These are phyloP conservation scores for Nigrospora sphaerica DNA, from an alignment of 2,329 filamentous ascomycete genomes.

Conservation along the genomic window DNA sequence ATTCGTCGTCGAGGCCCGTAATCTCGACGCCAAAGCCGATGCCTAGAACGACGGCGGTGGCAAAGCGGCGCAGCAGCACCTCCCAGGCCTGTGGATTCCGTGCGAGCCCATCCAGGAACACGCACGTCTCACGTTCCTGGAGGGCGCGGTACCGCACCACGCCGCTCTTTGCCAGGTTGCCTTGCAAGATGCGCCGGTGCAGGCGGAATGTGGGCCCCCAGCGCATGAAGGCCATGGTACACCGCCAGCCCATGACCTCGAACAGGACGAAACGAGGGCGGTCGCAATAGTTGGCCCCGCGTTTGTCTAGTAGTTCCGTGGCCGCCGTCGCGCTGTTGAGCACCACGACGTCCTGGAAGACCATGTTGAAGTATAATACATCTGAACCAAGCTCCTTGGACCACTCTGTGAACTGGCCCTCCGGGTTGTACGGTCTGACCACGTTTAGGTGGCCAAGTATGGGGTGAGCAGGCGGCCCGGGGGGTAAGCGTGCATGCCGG, in stretches of 20 bases:
- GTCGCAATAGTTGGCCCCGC: slow-evolving; percentile 36
- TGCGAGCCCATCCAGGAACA: too few species aligned
- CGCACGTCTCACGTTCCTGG: too few species aligned
- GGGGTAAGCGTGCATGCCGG: slow-evolving; percentile 3
- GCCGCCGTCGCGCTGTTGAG: slow-evolving; percentile 35
- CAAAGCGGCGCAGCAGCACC: too few species aligned
- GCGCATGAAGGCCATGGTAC: slow-evolving; percentile 36
- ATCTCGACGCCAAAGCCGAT: too few species aligned
- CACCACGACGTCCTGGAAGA: slow-evolving; percentile 30
- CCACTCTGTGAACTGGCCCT: slow-evolving; percentile 7
- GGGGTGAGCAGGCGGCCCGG: slow-evolving; percentile 10
- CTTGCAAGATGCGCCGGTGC: slow-evolving; percentile 35
- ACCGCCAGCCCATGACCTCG: slow-evolving; percentile 35
- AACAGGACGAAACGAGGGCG: slow-evolving; percentile 32
- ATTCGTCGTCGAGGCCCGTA: too few species aligned
- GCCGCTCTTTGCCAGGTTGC: too few species aligned
- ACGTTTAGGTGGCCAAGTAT: slow-evolving; percentile 13
- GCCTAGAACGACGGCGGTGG: too few species aligned
- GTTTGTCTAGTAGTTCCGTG: slow-evolving; percentile 35
- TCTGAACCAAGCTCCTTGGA: slow-evolving; percentile 11
- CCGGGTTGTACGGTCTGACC: slow-evolving; percentile 9
- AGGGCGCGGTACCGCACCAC: too few species aligned
- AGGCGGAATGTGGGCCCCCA: slow-evolving; percentile 34
- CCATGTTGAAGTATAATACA: slow-evolving; percentile 18
- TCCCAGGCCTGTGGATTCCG: too few species aligned